Conservation (phyloP, 202 grass and related monocot species). For the Elaeis oleifera region DNA sequence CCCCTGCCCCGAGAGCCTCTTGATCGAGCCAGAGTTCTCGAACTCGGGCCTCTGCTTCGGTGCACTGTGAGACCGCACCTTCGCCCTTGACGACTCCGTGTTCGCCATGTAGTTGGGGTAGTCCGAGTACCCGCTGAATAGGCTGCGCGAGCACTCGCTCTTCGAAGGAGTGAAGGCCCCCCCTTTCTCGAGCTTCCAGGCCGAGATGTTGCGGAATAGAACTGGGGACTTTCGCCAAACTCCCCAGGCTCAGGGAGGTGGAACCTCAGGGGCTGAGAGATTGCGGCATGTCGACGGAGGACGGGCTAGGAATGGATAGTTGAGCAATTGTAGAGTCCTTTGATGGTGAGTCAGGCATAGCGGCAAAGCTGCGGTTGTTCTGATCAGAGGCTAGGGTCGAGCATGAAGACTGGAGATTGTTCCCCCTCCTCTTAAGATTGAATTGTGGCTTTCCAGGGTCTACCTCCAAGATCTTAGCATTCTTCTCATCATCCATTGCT, state of each 20-base stretch:
- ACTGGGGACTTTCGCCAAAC: slow-evolving; percentile 67
- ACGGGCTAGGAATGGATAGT: slow-evolving; percentile 41
- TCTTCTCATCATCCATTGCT: slow-evolving; percentile 1
- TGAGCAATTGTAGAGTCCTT: slow-evolving; percentile 61
- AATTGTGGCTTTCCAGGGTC: neutral
- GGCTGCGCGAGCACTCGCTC: slow-evolving; percentile 53
- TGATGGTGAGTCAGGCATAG: slow-evolving; percentile 61
- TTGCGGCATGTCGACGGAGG: slow-evolving; percentile 50
- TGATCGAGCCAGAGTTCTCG: slow-evolving; percentile 41
- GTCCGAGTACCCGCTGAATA: slow-evolving; percentile 57
- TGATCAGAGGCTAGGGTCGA: slow-evolving; percentile 51
- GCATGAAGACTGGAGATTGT: slow-evolving; percentile 44
- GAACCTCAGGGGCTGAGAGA: neutral
- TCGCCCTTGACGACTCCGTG: slow-evolving; percentile 87
- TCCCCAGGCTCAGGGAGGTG: slow-evolving; percentile 28
- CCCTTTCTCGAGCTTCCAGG: slow-evolving; percentile 49
- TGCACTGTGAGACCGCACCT: slow-evolving; percentile 74
- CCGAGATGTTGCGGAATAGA: slow-evolving; percentile 69
- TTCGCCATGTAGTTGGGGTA: slow-evolving; percentile 93
- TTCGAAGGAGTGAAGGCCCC: slow-evolving; percentile 62
- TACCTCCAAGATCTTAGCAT: slow-evolving; percentile 5
- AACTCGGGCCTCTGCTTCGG: slow-evolving; percentile 61
- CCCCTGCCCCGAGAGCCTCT: slow-evolving; percentile 22
- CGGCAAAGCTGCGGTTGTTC: slow-evolving; percentile 64
- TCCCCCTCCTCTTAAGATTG: neutral